Base-by-base conservation (phyloP, 2,329 filamentous ascomycete species). In the Cladosporium austrohemisphaericum region DNA sequence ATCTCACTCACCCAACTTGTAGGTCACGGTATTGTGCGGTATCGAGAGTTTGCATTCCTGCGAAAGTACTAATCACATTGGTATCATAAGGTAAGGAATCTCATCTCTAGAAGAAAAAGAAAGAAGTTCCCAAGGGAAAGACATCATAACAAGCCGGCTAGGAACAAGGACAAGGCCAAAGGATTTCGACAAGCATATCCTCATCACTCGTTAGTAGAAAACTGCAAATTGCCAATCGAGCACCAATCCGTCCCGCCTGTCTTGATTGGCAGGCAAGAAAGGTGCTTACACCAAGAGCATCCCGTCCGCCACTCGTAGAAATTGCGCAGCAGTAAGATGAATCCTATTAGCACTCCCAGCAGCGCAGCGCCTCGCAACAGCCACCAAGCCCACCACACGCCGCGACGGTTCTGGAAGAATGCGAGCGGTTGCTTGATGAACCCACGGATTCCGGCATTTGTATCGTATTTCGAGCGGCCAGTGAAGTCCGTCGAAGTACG, bases 341-440 rank as follows among this genome's bases (percentile, higher is more conserved):
- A 96, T 1, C 85, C 85, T 32, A 95, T 78, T 28, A 95, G 75
- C 26, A 91, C 86, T n/a, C 83, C 78, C 6, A 95, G 78, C 44
- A 98, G 72, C 19, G 86, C 84, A 0, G 79, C 88, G 1, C 80
- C 87, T 14, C 93, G 81, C 22, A 97, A 77, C 18, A 95, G 69
- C 92, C 92, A 97, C 93, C 93, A 98, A 5, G 75, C 86, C 93
- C 93, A 98, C 93, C 93, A 98, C 6, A 95, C 76, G 18, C 87
- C 86, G 67, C 95, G 95, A 14, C 93, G 80, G 16, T 88, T 89
- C 66, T 91, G 92, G 73, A 97, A 97, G 70, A 96, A 96, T 5
- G 81, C 83, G 0, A 80, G 56, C 0, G 77, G 76, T 47, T 73
- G 63, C 54, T 73, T 75, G 19, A 71, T 63, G 55, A 80, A 78